Base-by-base conservation (phyloP, 2,329 filamentous ascomycete species). In the Colletotrichum brevisporum region DNA sequence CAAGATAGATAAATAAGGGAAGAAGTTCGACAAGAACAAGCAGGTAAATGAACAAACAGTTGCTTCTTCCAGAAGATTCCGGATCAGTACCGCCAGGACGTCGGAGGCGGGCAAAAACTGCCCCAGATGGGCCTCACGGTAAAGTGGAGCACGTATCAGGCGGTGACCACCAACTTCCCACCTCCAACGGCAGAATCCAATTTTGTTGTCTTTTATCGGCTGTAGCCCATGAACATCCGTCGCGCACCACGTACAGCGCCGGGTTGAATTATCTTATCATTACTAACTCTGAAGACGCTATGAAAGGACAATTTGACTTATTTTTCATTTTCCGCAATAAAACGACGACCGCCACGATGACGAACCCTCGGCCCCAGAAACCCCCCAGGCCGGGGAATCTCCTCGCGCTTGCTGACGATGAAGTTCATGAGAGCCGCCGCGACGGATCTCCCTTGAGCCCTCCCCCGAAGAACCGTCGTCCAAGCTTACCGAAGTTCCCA, bases 371-470 rank as follows among this genome's bases (percentile, higher is more conserved):
- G 80, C 86, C 74, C 81, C 86, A 70, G 82, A 85, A 76, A 90
- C 84, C 69, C 84, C 54, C 88, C 88, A 10, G 69, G 85, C 61
- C 70, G 69, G 80, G 86, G 86, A 53, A 94, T 97, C 90, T 97
- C 95, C 71, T 95, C 92, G 68, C 91, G 94, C 73, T 90, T 98
- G 55, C 86, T 97, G 77, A 95, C 93, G 45, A 98, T 97, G 94
- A 97, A 97, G 84, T 98, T 98, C 78, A 98, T 98, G 95, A 89
- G 95, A 75, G 92, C 93, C 71, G 92, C 90, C 57, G 90, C 91
- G 57, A 88, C 91, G 26, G 83, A 57, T 83, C 83, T 41, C 81
- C 76, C 69, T 80, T 58, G 78, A 83, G 18, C 83, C 84, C 4
- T 79, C 85, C 68, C 74, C 75, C 62, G 85, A 88, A 21, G 83